These are phyloP conservation scores for Phellopilus nigrolimitatus DNA, from an alignment of 1,284 basidiomycete species.

Conservation along the genomic window DNA sequence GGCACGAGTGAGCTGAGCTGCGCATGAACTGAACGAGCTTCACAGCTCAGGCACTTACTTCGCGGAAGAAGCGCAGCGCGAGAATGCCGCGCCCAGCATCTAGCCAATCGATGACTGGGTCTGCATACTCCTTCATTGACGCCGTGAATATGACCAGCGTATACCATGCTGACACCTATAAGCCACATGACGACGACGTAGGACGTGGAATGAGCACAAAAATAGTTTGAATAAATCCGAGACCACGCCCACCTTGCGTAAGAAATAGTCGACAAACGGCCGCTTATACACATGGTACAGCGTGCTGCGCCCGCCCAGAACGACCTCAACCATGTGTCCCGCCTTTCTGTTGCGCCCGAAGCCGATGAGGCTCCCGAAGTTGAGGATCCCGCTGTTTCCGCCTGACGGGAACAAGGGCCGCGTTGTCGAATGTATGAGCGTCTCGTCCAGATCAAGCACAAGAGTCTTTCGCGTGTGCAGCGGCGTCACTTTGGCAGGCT, in stretches of 20 bases:
- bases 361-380: slow-evolving; percentile 39
- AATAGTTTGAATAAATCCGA: slow-evolving; percentile 4
- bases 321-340: slow-evolving; percentile 94
- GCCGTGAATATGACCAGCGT: slow-evolving; percentile 98
- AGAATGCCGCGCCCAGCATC: slow-evolving; percentile 93
- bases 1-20: slow-evolving; percentile 6
- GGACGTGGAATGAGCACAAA: too few relatives aligned
- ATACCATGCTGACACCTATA: slow-evolving; percentile 98
- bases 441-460: slow-evolving; percentile 96
- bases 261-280: slow-evolving; percentile 94
- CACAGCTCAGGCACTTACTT: slow-evolving; percentile 50
- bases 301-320: slow-evolving; percentile 83
- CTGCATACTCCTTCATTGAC: slow-evolving; percentile 98
- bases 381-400: slow-evolving; percentile 58
- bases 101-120: slow-evolving; percentile 99
- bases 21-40: background rate
- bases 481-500: slow-evolving; percentile 37
- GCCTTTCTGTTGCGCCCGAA: slow-evolving; percentile 63
- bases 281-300: slow-evolving; percentile 99
- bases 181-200: too few relatives aligned
- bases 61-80: slow-evolving; percentile 84
- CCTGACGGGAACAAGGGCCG: slow-evolving; percentile 55
- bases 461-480: slow-evolving; percentile 87
- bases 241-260: slow-evolving; percentile 71
- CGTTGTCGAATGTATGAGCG: slow-evolving; percentile 95